Base-by-base conservation (phyloP, 805 yeast genomes). In the Spathaspora boniae region DNA sequence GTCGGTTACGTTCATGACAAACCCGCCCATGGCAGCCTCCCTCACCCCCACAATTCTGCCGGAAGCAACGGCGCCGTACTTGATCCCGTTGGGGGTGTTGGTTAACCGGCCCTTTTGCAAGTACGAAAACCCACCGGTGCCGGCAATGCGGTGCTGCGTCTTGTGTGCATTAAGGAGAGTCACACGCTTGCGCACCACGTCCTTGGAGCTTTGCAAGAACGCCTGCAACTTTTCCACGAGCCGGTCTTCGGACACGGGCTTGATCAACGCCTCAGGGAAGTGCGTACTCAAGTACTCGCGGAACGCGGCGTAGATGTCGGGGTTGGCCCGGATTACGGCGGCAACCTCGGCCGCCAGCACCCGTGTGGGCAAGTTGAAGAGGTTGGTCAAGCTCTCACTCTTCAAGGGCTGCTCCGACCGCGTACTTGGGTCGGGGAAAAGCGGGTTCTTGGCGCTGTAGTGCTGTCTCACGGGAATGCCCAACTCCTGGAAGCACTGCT, bases 91-190 rank as follows among this genome's bases (percentile, higher is more conserved):
- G 16, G 94, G 93, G 4, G 83, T 68, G 54, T 78, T 82, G 39
- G 65, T 53, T 25, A 86, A 61, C 54, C 86, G 73, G 5, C 95
- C 95, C 39, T 70, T 72, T 42, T 82, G 72, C 26, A 66, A 68
- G 49, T 85, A 86, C 2, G 86, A 73, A 41, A 86, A 68, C 5
- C 95, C 95, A 19, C 83, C 95, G 6, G 84, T 75, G 21, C 88
- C 94, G 36, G 80, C 72, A 30, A 76, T 54, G 17, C 33, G 36
- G 6, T 53, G 50, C 18, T 42, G 33, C n/a, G 37, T 42, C 30
- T 48, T 54, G 31, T 47, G 30, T 36, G 54, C 53, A 35, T 60
- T 58, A n/a, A 33, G 37, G 38, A 62, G 39, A 6, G 42, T 28
- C 27, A 46, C 36, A 7, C 44, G 51, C 23, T 47, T 50, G 44